Evolutionary conservation across 208 protist species (phyloP).

Genomic region (Porcisia deanei): DNA sequence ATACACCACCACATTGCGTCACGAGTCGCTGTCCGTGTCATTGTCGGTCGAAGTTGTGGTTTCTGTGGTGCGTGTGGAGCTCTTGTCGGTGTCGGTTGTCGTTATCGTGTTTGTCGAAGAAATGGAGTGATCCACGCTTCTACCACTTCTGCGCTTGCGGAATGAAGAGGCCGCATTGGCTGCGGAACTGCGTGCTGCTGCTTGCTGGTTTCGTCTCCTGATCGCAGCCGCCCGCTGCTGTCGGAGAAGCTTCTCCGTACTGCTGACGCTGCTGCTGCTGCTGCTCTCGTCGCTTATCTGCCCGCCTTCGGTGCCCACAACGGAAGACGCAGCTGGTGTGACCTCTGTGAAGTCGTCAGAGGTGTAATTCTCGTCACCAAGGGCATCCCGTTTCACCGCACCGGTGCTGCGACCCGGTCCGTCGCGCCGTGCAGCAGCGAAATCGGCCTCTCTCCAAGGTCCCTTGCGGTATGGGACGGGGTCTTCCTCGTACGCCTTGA

Average conservation of each 20-base stretch:
- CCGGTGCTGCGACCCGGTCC: neutral
- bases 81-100: neutral
- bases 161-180: neutral
- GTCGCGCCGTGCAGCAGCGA: conserved; percentile 1
- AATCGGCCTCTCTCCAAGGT: conserved; percentile 36
- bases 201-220: conserved; percentile 17
- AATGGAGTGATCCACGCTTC: conserved; percentile 4
- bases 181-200: neutral
- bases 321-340: conserved; percentile 6
- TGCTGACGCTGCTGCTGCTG: conserved; percentile 36
- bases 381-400: neutral
- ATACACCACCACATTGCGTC: neutral
- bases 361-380: conserved; percentile 13
- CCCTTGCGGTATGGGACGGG: conserved; percentile 61
- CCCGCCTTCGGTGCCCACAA: neutral
- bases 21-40: conserved; percentile 4
- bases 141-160: neutral
- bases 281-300: neutral
- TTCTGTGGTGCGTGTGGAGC: neutral
- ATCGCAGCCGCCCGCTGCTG: conserved; percentile 31
- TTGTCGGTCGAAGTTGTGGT: neutral
- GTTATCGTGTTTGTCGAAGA: neutral
- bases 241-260: conserved; percentile 41
- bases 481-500: conserved; percentile 53
- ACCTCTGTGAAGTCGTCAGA: conserved; percentile 18